Conservation (phyloP, 106 monocot genomes). For the Apostasia ramifera region DNA sequence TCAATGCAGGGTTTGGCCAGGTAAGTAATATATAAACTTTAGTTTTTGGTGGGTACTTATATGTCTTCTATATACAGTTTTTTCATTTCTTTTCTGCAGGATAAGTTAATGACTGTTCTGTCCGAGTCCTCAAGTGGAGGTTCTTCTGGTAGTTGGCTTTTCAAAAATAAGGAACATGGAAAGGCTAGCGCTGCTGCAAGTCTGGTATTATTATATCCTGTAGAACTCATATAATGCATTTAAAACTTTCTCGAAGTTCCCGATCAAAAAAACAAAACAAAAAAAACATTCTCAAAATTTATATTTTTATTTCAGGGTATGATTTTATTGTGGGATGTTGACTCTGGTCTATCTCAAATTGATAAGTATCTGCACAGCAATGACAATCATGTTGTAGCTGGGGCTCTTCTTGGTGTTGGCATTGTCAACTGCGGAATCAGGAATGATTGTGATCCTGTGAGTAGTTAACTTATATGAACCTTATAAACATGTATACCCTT, state of each 20-base stretch:
- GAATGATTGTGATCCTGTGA: conserved; percentile 93
- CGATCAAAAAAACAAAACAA: too few relatives aligned
- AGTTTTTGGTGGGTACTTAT: background rate
- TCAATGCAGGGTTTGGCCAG: conserved; percentile 99
- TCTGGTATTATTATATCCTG: conserved; percentile 42
- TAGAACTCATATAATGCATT: background rate
- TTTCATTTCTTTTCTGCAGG: conserved; percentile 36
- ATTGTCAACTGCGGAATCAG: conserved; percentile 92
- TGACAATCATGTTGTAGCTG: conserved; percentile 90
- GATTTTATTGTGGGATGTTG: conserved; percentile 97
- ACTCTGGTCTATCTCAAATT: conserved; percentile 86
- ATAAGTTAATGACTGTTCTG: conserved; percentile 83
- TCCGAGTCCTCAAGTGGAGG: conserved; percentile 76
- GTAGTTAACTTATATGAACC: background rate
- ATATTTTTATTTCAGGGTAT: conserved; percentile 56
- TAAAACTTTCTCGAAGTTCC: too few relatives aligned
- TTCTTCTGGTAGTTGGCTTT: conserved; percentile 69
- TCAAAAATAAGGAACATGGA: conserved; percentile 98
- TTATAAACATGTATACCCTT: too few relatives aligned
- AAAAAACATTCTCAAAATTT: background rate
- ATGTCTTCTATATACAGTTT: background rate
- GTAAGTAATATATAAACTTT: conserved; percentile 18
- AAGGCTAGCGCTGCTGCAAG: conserved; percentile 97
- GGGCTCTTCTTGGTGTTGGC: conserved; percentile 92
- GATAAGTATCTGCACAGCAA: conserved; percentile 90